A percentile compares a stretch with the other conserved stretches of the same genome.
Conservation (phyloP, 768 basidiomycete species). For the Termitomyces sp. region DNA sequence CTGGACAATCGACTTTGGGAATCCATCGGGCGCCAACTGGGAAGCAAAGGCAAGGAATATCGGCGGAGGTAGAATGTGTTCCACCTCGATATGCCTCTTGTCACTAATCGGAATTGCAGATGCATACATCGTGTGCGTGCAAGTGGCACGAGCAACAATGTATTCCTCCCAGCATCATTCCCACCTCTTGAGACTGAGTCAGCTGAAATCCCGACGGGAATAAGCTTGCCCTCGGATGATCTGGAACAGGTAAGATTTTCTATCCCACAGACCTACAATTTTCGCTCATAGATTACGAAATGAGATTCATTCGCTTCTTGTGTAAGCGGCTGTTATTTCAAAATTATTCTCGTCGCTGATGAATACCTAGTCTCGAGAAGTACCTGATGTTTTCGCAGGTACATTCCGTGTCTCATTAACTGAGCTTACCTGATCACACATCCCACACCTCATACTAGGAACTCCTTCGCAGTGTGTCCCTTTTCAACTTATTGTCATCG, state of each 20-base stretch:
- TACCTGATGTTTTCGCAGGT: slow-evolving; percentile 40
- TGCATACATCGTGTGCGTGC: slow-evolving; percentile 41
- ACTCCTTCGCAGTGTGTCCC: slow-evolving; percentile 29
- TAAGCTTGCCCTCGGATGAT: slow-evolving; percentile 39
- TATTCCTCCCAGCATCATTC: slow-evolving; percentile 52
- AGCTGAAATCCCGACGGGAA: slow-evolving; percentile 15
- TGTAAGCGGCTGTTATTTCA: slow-evolving; percentile 32
- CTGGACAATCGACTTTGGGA: slow-evolving; percentile 35
- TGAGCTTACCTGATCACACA: neutral
- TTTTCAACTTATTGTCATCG: neutral
- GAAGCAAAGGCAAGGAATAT: slow-evolving; percentile 47
- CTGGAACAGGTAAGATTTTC: slow-evolving; percentile 37
- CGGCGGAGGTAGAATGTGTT: slow-evolving; percentile 35
- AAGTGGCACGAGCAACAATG: slow-evolving; percentile 30
- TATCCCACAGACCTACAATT: neutral
- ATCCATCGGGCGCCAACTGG: slow-evolving; percentile 32
- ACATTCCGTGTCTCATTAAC: neutral
- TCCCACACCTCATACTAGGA: slow-evolving; percentile 11
- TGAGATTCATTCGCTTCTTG: slow-evolving; percentile 56
- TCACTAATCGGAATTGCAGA: slow-evolving; percentile 21
- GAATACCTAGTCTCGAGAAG: slow-evolving; percentile 38
- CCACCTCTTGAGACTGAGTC: slow-evolving; percentile 29
- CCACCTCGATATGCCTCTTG: neutral
- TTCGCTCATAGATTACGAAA: neutral
- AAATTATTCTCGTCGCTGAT: neutral